These are phyloP conservation scores for Cystobasidiopsis lactophilus DNA, from an alignment of 768 basidiomycete genomes.

Conservation along the genomic window DNA sequence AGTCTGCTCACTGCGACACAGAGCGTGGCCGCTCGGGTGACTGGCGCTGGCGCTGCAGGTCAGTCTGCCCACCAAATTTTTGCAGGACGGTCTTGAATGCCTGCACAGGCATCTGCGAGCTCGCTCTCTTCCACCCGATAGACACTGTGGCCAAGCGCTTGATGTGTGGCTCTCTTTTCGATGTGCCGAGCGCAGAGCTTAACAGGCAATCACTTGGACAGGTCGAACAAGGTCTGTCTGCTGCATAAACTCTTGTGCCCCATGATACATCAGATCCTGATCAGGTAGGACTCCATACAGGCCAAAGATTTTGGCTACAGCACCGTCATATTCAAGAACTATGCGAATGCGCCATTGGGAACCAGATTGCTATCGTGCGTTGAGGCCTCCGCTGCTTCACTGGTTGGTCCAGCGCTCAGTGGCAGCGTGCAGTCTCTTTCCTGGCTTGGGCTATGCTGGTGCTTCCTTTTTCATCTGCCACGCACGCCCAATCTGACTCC, in stretches of 20 bases:
- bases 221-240: slow-evolving; percentile 22
- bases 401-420: too few relatives aligned
- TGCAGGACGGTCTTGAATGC: background rate
- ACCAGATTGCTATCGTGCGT: slow-evolving; percentile 44
- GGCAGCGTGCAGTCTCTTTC: slow-evolving; percentile 44
- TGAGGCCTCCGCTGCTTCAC: too few relatives aligned
- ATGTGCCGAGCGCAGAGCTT: background rate
- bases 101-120: slow-evolving; percentile 86
- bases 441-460: slow-evolving; percentile 75
- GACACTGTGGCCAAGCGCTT: slow-evolving; percentile 96
- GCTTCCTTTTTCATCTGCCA: background rate
- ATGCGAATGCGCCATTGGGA: slow-evolving; percentile 43
- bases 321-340: slow-evolving; percentile 67
- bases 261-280: too few relatives aligned
- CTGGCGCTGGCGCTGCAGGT: slow-evolving; percentile 88
- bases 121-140: slow-evolving; percentile 77
- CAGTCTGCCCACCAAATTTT: slow-evolving; percentile 16
- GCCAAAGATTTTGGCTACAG: slow-evolving; percentile 44
- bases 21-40: slow-evolving; percentile 52
- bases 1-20: slow-evolving; percentile 38
- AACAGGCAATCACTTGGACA: slow-evolving; percentile 31
- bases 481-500: background rate
- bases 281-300: too few relatives aligned
- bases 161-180: slow-evolving; percentile 62
- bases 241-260: slow-evolving; percentile 12